These are phyloP conservation scores for Lentinus polychrous DNA, from an alignment of 1,284 basidiomycete genomes.

Conservation along the genomic window DNA sequence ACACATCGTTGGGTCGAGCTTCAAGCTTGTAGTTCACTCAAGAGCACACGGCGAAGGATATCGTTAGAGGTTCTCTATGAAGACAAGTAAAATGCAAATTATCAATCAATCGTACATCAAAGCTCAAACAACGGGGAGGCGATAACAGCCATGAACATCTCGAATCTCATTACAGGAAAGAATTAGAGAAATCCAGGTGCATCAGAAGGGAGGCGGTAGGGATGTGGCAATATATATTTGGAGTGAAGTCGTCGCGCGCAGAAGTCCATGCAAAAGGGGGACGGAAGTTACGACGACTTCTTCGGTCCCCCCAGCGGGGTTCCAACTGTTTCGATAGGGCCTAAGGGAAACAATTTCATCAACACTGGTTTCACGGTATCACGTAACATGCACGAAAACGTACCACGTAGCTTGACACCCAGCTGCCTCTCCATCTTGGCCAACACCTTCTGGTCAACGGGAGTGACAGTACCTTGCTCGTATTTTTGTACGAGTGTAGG, in stretches of 20 bases:
- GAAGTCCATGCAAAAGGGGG: no score
- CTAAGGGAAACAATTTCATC: conserved; percentile 4
- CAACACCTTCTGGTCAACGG: conserved; percentile 79
- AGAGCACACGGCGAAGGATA: no score
- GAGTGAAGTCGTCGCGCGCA: no score
- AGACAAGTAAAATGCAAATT: neutral
- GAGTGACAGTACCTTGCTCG: conserved; percentile 84
- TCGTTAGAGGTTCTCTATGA: neutral
- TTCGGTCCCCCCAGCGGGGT: conserved; percentile 75
- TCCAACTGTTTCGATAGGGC: conserved; percentile 67
- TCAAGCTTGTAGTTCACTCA: no score
- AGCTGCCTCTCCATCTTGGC: conserved; percentile 88
- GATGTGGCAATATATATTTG: no score
- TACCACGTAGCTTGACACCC: conserved; percentile 89
- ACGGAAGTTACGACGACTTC: conserved; percentile 42
- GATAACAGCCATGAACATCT: conserved; percentile 15
- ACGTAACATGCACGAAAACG: conserved; percentile 18
- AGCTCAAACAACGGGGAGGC: conserved; percentile 13
- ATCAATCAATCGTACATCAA: neutral
- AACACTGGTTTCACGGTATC: conserved; percentile 7
- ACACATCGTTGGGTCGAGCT: no score
- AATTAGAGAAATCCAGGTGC: no score
- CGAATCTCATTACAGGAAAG: no score
- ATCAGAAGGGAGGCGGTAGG: no score
- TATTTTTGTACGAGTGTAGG: conserved; percentile 86